Percentiles rank a stretch among this genome's conserved stretches.
phyloP scores from a whole-genome alignment of 2,329 filamentous ascomycete genomes.

The Chaetothyriales sp. region DNA sequence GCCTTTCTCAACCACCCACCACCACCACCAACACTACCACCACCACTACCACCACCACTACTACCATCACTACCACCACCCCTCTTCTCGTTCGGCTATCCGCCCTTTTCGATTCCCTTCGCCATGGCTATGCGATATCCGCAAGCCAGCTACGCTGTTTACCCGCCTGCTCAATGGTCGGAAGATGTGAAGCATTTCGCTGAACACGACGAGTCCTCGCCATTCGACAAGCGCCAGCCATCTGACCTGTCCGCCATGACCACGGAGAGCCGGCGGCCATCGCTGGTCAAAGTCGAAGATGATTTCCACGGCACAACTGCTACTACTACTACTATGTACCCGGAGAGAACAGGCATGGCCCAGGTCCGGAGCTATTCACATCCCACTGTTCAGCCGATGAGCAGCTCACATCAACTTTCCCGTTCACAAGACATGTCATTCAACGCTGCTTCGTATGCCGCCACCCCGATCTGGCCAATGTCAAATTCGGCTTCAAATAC shows the following conservation, averaged over 20 bases:
- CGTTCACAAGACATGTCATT: conserved; percentile 42
- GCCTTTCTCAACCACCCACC: conserved; percentile 9
- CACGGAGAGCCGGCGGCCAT: conserved; percentile 27
- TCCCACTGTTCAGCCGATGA: conserved; percentile 33
- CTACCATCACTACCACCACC: conserved; percentile 1
- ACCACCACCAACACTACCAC: conserved; percentile 3
- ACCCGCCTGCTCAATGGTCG: conserved; percentile 28
- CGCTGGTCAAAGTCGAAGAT: conserved; percentile 34
- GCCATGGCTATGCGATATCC: conserved; percentile 26
- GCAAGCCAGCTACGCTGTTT: conserved; percentile 27
- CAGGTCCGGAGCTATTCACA: conserved; percentile 28
- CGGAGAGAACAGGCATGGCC: conserved; percentile 32
- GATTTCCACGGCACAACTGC: conserved; percentile 39
- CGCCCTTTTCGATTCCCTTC: background rate
- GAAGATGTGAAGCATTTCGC: conserved; percentile 29
- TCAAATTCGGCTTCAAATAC: conserved; percentile 57
- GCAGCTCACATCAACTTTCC: conserved; percentile 43
- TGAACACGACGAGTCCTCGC: conserved; percentile 38
- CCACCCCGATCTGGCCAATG: conserved; percentile 46
- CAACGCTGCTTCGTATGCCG: conserved; percentile 28
- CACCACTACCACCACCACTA: conserved; percentile 6
- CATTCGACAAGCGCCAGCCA: background rate
- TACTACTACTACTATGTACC: conserved; percentile 36
- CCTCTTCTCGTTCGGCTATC: background rate
- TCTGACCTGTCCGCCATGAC: conserved; percentile 14